Evolutionary conservation across 192 early-diverging fungal genomes (phyloP), one percentile per base, ranked within the genome.

Genomic region (Backusella psychrophila): DNA sequence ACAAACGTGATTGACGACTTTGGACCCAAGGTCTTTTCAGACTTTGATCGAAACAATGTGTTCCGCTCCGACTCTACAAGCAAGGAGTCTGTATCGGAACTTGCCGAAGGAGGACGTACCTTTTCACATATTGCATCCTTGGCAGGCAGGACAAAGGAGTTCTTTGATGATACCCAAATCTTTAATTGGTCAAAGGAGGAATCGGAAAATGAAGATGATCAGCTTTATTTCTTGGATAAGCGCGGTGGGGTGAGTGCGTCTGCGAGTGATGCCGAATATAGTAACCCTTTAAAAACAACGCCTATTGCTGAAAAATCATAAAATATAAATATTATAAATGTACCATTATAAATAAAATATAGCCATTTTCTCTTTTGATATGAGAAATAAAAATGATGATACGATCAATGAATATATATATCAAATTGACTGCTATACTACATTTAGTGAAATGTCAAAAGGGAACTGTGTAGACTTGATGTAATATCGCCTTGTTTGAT

Each of bases 1-100:
- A 94, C 91, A 23, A 84, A 87, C 1, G 75, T 94, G 35, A 94
- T 99, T 74, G 93, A 95, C 49, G 94, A 96, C 53, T 87, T 95
- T 29, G 96, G 93, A 5, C 93, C 92, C 4, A 86, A 92, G 69
- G 89, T 93, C 34, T 94, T 91, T 77, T 86, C 86, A 5, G 91
- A 94, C 77, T 94, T 94, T 83, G 86, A 89, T 71, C 42, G 82
- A 2, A 78, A 76, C 2, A 66, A 66, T 76, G 59, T 71, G 6
- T 67, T 67, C 33, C 35, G 52, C 3, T 23, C 52, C 6, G 41
- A 29, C 11, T 42, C 53, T 0, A 29, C 65, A n/a, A 63, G 36
- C 26, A 44, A 72, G 34, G 39, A 72, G 14, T 42, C 38, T 6
- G 69, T 72, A 0, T 75, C 78, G 19, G 74, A 75, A 68, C 53